Percentiles rank a stretch among this genome's conserved stretches.
phyloP scores from a whole-genome alignment of 2,329 filamentous ascomycete species.

The Sodiomyces alkalinus region DNA sequence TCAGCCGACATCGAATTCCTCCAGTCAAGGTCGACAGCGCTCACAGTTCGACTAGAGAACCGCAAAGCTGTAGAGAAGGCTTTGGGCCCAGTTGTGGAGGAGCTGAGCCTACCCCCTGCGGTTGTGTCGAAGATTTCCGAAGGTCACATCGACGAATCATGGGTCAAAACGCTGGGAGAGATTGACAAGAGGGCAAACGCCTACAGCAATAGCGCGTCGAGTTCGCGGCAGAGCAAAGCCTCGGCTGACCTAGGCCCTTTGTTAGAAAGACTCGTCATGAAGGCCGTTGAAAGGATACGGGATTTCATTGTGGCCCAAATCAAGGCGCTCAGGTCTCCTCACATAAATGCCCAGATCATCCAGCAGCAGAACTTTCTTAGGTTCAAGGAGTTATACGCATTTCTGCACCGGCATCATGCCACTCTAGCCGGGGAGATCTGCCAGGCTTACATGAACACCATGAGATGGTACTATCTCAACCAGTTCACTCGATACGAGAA shows the following conservation, averaged over 20 bases:
- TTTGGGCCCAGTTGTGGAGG: conserved; percentile 77
- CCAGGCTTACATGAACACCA: conserved; percentile 92
- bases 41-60: conserved; percentile 79
- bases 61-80: conserved; percentile 79
- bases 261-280: conserved; percentile 68
- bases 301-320: conserved; percentile 92
- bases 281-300: conserved; percentile 76
- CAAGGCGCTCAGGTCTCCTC: conserved; percentile 82
- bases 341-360: conserved; percentile 93
- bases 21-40: conserved; percentile 67
- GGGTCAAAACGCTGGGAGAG: conserved; percentile 71
- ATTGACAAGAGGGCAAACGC: conserved; percentile 63
- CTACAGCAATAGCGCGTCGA: conserved; percentile 52
- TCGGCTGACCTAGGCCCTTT: conserved; percentile 73
- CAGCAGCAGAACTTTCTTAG: conserved; percentile 83
- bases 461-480: conserved; percentile 94
- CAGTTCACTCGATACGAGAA: conserved; percentile 82
- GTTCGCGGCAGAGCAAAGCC: conserved; percentile 53
- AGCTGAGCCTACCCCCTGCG: conserved; percentile 73
- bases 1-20: conserved; percentile 91
- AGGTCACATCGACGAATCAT: conserved; percentile 77
- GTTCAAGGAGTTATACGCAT: conserved; percentile 78
- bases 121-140: conserved; percentile 77
- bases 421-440: conserved; percentile 80
- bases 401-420: conserved; percentile 68